Evolutionary conservation across 495 filamentous ascomycete genomes (phyloP).

Genomic region (Copromyces sp.): DNA sequence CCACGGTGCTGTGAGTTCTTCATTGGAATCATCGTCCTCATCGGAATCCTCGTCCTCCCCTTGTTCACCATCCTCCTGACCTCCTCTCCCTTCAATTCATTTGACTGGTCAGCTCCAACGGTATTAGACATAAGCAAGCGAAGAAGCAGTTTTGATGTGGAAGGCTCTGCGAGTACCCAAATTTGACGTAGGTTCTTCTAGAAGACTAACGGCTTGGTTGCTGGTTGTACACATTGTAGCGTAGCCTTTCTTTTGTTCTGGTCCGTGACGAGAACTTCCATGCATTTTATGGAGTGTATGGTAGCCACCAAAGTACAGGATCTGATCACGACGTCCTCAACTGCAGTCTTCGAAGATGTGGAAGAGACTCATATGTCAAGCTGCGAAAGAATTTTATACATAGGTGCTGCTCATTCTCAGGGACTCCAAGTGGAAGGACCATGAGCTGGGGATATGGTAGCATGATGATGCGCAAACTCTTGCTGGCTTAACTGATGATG

Average conservation of each 20-base stretch:
- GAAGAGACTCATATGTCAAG: background rate
- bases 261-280: background rate
- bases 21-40: too few species aligned
- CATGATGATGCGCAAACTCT: background rate
- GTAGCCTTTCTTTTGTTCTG: background rate
- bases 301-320: background rate
- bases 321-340: background rate
- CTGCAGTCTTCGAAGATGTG: background rate
- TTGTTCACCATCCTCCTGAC: too few species aligned
- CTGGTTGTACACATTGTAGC: background rate
- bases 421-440: background rate
- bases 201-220: background rate
- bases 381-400: background rate
- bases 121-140: background rate
- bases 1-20: too few species aligned
- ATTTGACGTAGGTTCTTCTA: background rate
- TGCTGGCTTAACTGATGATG: background rate
- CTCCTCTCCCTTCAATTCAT: too few species aligned
- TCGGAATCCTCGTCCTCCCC: too few species aligned
- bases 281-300: background rate
- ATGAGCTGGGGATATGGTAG: background rate
- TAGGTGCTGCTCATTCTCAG: background rate
- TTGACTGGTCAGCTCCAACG: too few species aligned
- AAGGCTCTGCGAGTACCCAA: background rate
- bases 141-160: background rate